Conservation (phyloP, 2,329 filamentous ascomycete genomes). For the Fusarium anguioides region DNA sequence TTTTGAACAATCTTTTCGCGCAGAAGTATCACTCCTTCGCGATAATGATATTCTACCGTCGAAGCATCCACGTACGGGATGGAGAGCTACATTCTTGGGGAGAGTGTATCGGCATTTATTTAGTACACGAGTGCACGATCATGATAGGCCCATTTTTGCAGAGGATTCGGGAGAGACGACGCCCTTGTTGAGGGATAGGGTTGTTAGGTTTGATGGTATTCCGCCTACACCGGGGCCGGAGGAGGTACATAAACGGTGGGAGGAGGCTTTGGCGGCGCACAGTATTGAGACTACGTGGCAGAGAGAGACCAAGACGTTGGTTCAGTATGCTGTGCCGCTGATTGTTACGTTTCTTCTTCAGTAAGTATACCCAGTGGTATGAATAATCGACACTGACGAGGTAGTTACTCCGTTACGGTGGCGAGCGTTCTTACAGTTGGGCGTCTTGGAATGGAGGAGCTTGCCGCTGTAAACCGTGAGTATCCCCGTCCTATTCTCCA, state of each 20-base stretch:
- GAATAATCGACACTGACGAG: accelerated
- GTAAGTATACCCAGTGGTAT: neutral
- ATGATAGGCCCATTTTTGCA: conserved; percentile 9
- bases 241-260: conserved; percentile 63
- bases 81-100: conserved; percentile 4
- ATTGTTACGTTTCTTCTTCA: conserved; percentile 78
- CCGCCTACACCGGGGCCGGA: conserved; percentile 24
- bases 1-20: conserved; percentile 33
- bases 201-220: conserved; percentile 10
- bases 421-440: conserved; percentile 80
- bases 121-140: conserved; percentile 30
- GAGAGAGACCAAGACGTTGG: conserved; percentile 82
- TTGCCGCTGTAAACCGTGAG: conserved; percentile 53
- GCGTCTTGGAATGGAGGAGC: conserved; percentile 71
- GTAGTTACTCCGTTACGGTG: conserved; percentile 76
- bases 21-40: conserved; percentile 30
- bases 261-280: conserved; percentile 81
- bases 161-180: conserved; percentile 17
- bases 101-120: conserved; percentile 27
- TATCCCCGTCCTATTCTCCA: neutral
- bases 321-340: conserved; percentile 73
- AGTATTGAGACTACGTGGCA: conserved; percentile 89
- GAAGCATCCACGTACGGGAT: neutral
- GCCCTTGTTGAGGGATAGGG: neutral
- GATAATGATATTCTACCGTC: conserved; percentile 38